Evolutionary conservation across 805 yeast species (phyloP).

Genomic region (Nakazawaea anatomiae): DNA sequence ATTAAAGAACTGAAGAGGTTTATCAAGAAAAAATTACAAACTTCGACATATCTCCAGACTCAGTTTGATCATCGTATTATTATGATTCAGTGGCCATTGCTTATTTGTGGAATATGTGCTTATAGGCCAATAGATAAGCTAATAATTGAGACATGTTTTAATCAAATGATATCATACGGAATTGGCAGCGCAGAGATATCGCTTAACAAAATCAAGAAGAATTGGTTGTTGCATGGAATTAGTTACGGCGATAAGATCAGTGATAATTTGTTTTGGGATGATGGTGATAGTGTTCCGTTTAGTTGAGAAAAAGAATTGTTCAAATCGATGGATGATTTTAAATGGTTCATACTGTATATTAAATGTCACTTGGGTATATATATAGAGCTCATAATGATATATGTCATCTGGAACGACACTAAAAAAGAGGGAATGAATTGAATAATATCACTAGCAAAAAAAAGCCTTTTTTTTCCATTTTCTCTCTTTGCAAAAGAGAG

Average conservation of each 20-base stretch:
- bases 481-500: too few relatives aligned
- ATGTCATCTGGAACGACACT: too few relatives aligned
- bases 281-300: conserved; percentile 30
- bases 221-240: conserved; percentile 24
- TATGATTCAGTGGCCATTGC: conserved; percentile 32
- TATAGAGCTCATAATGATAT: too few relatives aligned
- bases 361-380: not conserved
- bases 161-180: conserved; percentile 26
- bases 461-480: too few relatives aligned
- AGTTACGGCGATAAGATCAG: conserved; percentile 16
- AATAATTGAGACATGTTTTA: conserved; percentile 28
- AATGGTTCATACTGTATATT: not conserved
- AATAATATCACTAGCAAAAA: too few relatives aligned
- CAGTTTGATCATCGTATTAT: conserved; percentile 28
- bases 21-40: conserved; percentile 13
- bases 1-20: not conserved
- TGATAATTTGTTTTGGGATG: conserved; percentile 22
- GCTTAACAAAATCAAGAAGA: conserved; percentile 20
- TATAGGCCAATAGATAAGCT: conserved; percentile 22
- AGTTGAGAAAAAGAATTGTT: conserved; percentile 11
- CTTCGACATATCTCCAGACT: conserved; percentile 22
- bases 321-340: not conserved
- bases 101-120: conserved; percentile 28
- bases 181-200: conserved; percentile 30
- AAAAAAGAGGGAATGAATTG: not conserved